Conservation (phyloP, 441 rosid species). For the Geranium incanum region DNA sequence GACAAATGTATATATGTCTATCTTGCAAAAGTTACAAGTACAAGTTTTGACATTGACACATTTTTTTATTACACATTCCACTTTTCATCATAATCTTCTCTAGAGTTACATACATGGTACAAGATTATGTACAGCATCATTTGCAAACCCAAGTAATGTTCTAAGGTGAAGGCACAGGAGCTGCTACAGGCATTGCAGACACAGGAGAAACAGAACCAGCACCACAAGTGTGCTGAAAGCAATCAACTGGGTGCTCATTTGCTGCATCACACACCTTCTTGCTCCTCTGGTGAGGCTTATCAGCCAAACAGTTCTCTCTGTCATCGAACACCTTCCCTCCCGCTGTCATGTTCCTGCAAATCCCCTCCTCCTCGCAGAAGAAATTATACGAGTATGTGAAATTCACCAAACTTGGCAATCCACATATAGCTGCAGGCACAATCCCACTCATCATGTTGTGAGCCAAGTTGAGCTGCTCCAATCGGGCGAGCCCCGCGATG, state of each 20-base stretch:
- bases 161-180: conserved; percentile 1
- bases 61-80: not conserved
- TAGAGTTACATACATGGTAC: not conserved
- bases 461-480: conserved; percentile 60
- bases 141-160: not conserved
- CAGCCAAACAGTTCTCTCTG: conserved; percentile 60
- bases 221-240: conserved; percentile 16
- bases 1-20: too few relatives aligned
- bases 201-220: not conserved
- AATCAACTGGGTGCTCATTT: conserved; percentile 51
- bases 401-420: conserved; percentile 52
- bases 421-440: conserved; percentile 41
- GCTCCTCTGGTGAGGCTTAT: conserved; percentile 53
- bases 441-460: conserved; percentile 64
- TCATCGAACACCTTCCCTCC: conserved; percentile 47
- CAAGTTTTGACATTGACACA: not conserved
- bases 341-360: conserved; percentile 43
- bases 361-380: conserved; percentile 46
- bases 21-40: too few relatives aligned
- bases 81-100: not conserved
- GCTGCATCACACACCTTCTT: conserved; percentile 47
- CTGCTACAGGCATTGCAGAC: not conserved
- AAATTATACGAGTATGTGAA: conserved; percentile 64
- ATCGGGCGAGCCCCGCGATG: conserved; percentile 44
- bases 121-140: not conserved